These are phyloP conservation scores for Tricholoma flavovirens DNA, from an alignment of 768 basidiomycete species.

Conservation along the genomic window DNA sequence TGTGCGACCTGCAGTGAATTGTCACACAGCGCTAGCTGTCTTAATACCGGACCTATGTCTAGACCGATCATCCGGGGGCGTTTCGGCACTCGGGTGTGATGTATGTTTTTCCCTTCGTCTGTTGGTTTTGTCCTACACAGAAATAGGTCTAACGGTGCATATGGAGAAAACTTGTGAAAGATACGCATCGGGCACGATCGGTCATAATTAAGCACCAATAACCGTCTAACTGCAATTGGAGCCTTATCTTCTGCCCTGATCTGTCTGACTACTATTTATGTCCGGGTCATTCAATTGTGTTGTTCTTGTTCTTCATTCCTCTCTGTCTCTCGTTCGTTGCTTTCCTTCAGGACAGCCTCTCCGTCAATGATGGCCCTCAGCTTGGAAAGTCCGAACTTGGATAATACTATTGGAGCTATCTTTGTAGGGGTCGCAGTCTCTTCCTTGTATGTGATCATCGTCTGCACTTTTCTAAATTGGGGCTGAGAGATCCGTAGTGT, in stretches of 20 bases:
- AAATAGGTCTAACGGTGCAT: background rate
- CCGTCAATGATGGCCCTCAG: conserved; percentile 14
- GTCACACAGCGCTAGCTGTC: background rate
- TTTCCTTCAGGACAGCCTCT: background rate
- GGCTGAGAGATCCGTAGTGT: conserved; percentile 19
- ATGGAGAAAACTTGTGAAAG: background rate
- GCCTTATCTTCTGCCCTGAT: background rate
- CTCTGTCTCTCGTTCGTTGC: background rate
- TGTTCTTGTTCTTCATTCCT: conserved; percentile 3
- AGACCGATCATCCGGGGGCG: background rate
- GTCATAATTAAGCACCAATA: background rate
- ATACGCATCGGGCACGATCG: background rate
- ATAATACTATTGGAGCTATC: conserved; percentile 36
- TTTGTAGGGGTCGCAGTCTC: conserved; percentile 30
- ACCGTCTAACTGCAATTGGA: background rate
- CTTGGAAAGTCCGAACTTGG: conserved; percentile 25
- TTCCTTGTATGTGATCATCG: conserved; percentile 26
- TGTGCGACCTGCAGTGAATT: background rate
- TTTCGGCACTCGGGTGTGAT: background rate
- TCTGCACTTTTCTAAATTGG: background rate
- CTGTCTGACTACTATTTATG: background rate
- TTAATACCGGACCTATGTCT: background rate
- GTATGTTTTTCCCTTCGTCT: background rate
- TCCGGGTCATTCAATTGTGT: conserved; percentile 1
- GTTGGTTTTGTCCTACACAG: background rate